Conservation (phyloP, 441 rosid species). For the Jatropha podagrica region DNA sequence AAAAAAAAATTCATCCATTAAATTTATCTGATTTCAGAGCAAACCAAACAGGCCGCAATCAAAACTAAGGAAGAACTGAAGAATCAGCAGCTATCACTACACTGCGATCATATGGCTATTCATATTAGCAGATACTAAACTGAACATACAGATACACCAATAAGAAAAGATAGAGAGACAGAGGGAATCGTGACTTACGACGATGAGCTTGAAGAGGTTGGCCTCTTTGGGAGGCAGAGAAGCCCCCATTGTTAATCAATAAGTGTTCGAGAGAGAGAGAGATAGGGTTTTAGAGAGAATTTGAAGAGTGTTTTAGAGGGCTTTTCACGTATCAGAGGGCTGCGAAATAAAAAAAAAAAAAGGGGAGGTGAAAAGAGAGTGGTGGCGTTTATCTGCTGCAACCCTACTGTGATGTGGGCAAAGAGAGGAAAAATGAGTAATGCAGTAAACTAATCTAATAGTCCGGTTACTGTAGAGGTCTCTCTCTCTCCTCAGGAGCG, state of each 20-base stretch:
- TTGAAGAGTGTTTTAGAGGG: background rate
- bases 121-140: background rate
- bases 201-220: slow-evolving; percentile 99
- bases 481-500: background rate
- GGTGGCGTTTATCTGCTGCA: slow-evolving; percentile 83
- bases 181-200: slow-evolving; percentile 62
- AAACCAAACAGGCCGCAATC: slow-evolving; percentile 26
- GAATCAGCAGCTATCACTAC: background rate
- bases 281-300: slow-evolving; percentile 9
- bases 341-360: background rate
- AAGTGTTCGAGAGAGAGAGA: background rate
- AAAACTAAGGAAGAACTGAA: background rate
- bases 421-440: background rate
- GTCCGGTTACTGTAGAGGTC: background rate
- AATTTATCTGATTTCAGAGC: slow-evolving; percentile 12
- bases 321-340: background rate
- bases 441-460: background rate
- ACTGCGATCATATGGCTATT: background rate
- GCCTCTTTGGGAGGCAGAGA: slow-evolving; percentile 99
- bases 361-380: slow-evolving; percentile 13
- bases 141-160: background rate
- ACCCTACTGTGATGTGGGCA: slow-evolving; percentile 49
- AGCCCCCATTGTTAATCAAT: slow-evolving; percentile 67
- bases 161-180: slow-evolving; percentile 13
- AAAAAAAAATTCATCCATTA: background rate